A percentile compares a stretch with the other conserved stretches of the same genome.
phyloP scores from a whole-genome alignment of 23 red algal species.

The Cyanidioschyzon merolae region DNA sequence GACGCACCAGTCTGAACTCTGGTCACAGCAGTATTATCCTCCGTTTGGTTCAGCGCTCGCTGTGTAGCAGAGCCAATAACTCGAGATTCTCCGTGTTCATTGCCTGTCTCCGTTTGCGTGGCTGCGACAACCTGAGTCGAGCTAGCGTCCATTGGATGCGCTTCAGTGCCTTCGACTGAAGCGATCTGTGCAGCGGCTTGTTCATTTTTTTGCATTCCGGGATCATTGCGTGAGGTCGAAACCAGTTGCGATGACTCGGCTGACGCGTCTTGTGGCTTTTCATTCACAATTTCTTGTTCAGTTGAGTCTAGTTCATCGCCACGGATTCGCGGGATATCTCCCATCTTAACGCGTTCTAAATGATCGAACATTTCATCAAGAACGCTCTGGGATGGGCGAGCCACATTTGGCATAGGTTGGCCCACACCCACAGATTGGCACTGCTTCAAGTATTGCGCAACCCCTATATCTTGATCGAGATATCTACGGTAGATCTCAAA shows the following conservation, averaged over 20 bases:
- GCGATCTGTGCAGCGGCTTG: background rate
- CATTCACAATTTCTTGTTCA: background rate
- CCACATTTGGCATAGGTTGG: background rate
- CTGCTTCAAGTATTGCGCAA: background rate
- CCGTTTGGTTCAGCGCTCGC: background rate
- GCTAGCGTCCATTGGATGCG: background rate
- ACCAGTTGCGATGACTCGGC: background rate
- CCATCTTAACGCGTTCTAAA: conserved; percentile 6
- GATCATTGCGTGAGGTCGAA: background rate
- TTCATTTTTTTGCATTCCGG: background rate
- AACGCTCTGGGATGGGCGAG: background rate
- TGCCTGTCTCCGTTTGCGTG: background rate
- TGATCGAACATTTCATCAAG: conserved; percentile 17
- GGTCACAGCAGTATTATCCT: background rate
- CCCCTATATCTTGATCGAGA: conserved; percentile 9
- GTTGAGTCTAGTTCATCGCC: background rate
- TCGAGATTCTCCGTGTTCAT: background rate
- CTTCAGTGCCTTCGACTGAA: background rate
- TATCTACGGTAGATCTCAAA: conserved; percentile 9
- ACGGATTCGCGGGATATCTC: conserved; percentile 4
- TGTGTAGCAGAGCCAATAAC: background rate
- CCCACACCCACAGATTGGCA: background rate
- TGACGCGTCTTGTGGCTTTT: background rate
- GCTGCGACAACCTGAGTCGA: background rate
- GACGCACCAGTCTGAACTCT: background rate